Evolutionary conservation across 768 basidiomycete genomes (phyloP), one percentile per base, ranked within the genome.

Genomic region (Hypsizygus marmoreus): DNA sequence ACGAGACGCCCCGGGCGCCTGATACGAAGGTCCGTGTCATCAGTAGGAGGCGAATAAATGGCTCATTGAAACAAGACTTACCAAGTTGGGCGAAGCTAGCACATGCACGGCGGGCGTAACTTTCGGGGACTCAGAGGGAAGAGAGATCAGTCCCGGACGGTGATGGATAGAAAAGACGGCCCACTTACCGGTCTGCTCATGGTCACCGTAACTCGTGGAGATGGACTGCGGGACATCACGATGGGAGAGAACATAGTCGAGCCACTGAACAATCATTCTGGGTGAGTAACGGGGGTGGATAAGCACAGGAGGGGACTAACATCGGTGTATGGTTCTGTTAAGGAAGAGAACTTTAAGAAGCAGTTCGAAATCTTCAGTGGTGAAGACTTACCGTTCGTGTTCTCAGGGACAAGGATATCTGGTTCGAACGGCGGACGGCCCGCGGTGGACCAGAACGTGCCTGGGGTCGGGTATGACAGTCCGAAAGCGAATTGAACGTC

Each of bases 131-230:
- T 75, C 56, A 1, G 58, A 62, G 0, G 68, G n/a, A n/a, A n/a
- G n/a, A n/a, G n/a, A n/a, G n/a, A n/a, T n/a, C n/a, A n/a, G n/a
- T n/a, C n/a, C n/a, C n/a, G n/a, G n/a, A n/a, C n/a, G n/a, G n/a
- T n/a, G n/a, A n/a, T n/a, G n/a, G n/a, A n/a, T n/a, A n/a, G n/a
- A n/a, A n/a, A n/a, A n/a, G n/a, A n/a, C n/a, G n/a, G n/a, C n/a
- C n/a, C n/a, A n/a, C n/a, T n/a, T 35, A 81, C 82, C 81, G 10
- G 82, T 81, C 57, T 84, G 82, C 45, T 88, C 86, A 44, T 80
- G 73, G 35, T 87, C 85, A 2, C 74, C 81, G 57, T 88, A 88
- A 54, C 80, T 82, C 0, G 81, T 86, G 1, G 83, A 82, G 23
- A 88, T 83, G 2, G 77, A 73, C 53, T 77, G 73, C 6, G 84